Evolutionary conservation across 2,329 filamentous ascomycete genomes (phyloP), one percentile per base, ranked within the genome.

Genomic region (Fusarium circinatum): DNA sequence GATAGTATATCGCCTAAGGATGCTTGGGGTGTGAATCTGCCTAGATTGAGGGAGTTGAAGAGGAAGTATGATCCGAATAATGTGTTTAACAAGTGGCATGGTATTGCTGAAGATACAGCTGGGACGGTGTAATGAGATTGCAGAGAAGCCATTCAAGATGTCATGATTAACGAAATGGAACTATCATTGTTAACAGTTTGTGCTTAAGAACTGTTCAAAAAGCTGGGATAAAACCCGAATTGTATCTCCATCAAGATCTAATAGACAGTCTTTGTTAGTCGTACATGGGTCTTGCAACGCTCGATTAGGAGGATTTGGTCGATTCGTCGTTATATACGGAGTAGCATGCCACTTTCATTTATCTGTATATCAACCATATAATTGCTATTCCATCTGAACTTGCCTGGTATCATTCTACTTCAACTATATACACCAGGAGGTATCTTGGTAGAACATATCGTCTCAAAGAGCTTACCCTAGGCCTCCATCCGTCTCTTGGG

Each of bases 31-130:
- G 69, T 64, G 8, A 83, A 83, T 24, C 41, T 78, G 18, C 44
- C 71, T 15, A 72, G 80, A 28, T 61, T 83, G 45, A 73, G 66
- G 54, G 76, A 79, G 62, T 55, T 84, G 58, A 83, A 84, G 78
- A 67, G 52, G 15, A 80, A 74, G 57, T 83, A 78, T 42, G 82
- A 84, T 61, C 79, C 79, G 3, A 67, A 69, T 5, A 82, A 83
- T 62, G 71, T 81, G 15, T 84, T 83, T 67, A 63, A 78, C 24
- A 83, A 81, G 74, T 79, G 76, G 75, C 75, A 80, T 62, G 68
- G 75, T 14, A 68, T 79, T 56, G 59, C 57, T 14, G 59, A 67
- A 42, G 51, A 41, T 18, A 13, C 39, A 14, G 36, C 47, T 26
- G 48, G 51, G 20, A 17, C n/a, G 13, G 24, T 26, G 18, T 52